Base-by-base conservation (phyloP, 331 rosid species). In the Prunus yedoensis region DNA sequence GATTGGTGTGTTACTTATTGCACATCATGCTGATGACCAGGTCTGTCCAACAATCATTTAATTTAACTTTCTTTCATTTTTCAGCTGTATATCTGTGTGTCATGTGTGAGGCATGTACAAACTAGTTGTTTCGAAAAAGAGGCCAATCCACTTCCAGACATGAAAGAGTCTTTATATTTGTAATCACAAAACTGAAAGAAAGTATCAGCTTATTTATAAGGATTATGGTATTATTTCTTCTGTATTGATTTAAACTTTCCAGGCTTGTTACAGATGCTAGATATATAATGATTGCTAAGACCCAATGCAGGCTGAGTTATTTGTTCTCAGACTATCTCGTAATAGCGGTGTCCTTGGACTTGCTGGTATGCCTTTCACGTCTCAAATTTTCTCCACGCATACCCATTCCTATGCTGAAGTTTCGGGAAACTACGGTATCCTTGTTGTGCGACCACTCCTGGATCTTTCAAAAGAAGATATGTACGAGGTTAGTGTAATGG, bases 1-100 rank as follows among this genome's bases (percentile, higher is more conserved):
- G 74, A 90, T 95, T 68, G 89, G 86, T 25, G 91, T 85, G 41
- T 79, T 92, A 80, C 92, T 92, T 65, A 73, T 89, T 72, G 97
- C 97, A 47, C 99, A 95, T 88, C 99, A 95, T 75, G 96, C 90
- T 2, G 97, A 92, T 83, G 99, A 90, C 80, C 99, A 95, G 99
- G 97, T 94, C 53, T 70, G 62, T 67, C 28, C 46, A 74, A 66
- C 77, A 50, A 57, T 23, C 41, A 30, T 51, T 66, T 54, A 56
- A 25, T 56, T 53, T 38, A 54, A 11, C 12, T 70, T 68, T 78
- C 70, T 18, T 25, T 70, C 32, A 38, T 38, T 38, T 38, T 10
- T 41, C 14, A 14, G 74, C 21, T 20, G 59, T 75, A 56, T 66
- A 41, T 71, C 76, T 50, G 45, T 63, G 35, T 50, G 68, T 51